Conservation (phyloP, 1,139 yeast genomes). For the Kodamaea suecica region DNA sequence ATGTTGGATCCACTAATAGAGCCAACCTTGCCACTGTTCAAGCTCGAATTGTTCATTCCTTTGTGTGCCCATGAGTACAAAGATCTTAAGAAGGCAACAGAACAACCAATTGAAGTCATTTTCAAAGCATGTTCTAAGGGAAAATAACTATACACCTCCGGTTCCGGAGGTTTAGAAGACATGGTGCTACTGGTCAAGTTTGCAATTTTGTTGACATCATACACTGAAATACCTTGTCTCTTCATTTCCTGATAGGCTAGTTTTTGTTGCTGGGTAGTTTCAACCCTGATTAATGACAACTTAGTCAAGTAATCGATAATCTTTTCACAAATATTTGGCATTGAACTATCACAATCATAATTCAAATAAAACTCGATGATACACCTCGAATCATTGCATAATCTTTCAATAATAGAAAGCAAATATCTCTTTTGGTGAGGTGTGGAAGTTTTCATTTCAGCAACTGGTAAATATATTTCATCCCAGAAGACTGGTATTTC, state of each 20-base stretch:
- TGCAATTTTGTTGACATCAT: constrained; percentile 70
- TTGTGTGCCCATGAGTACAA: constrained; percentile 87
- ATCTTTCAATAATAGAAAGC: constrained; percentile 69
- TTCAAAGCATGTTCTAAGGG: constrained; percentile 84
- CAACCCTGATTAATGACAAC: constrained; percentile 68
- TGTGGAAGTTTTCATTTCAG: constrained; percentile 89
- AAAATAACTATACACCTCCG: constrained; percentile 52
- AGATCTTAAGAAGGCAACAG: constrained; percentile 80
- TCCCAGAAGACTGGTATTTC: constrained; percentile 93
- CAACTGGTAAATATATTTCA: constrained; percentile 90
- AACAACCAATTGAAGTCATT: constrained; percentile 73
- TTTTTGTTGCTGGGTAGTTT: constrained; percentile 67
- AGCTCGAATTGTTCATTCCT: constrained; percentile 38
- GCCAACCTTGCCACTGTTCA: constrained; percentile 5
- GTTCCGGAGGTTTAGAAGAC: constrained; percentile 59
- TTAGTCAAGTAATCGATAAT: constrained; percentile 75
- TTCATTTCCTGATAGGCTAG: constrained; percentile 61
- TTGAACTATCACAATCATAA: constrained; percentile 85
- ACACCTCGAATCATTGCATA: constrained; percentile 87
- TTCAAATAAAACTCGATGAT: constrained; percentile 89
- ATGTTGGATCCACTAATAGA: constrained; percentile 16
- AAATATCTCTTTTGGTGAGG: constrained; percentile 89
- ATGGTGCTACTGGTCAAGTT: constrained; percentile 69
- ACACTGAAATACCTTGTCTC: constrained; percentile 64
- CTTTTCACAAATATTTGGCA: constrained; percentile 84